Evolutionary conservation across 2,329 filamentous ascomycete genomes (phyloP), one percentile per base, ranked within the genome.

Genomic region (Stagonosporopsis tanaceti): DNA sequence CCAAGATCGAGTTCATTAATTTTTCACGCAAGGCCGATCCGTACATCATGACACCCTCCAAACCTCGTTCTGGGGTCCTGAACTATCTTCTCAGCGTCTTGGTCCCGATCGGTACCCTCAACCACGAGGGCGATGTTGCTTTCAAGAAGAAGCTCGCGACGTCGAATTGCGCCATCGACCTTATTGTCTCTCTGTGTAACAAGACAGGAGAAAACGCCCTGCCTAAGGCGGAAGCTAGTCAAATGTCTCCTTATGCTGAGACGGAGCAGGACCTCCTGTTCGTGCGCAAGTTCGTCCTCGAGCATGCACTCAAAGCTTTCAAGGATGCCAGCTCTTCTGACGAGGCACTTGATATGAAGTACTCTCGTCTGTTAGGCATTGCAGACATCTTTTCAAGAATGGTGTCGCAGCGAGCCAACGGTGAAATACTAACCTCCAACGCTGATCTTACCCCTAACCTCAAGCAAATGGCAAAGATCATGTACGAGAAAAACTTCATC

Each of bases 1-100:
- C 93, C 8, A 99, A 99, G 82, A 87, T 99, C 40, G 96, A 99
- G 74, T 98, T 99, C 74, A 97, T 99, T 81, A 98, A 97, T 76
- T 99, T 97, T 80, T 98, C 96, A 65, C 89, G 94, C 59, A 97
- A 93, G 71, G 89, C 92, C 6, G 92, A 94, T 44, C 85, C 92
- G 41, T 89, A 92, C 66, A 89, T 89, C 11, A 88, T 87, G 51
- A 98, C 95, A 1, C 95, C 95, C 5, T 93, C 96, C 15, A 98
- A 98, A 77, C 95, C 95, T 53, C 88, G 95, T 38, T 93, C 94
- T 11, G 93, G 91, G 61, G 90, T 98, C 40, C 81, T 99, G 61
- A 97, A 98, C 75, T 99, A 99, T 71, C 83, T 99, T 34, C 86
- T 99, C 46, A 93, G 91, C 66, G 90, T 90, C 58, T 81, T 99